Conservation (phyloP, 495 filamentous ascomycete genomes). For the Xylaria cubensis region DNA sequence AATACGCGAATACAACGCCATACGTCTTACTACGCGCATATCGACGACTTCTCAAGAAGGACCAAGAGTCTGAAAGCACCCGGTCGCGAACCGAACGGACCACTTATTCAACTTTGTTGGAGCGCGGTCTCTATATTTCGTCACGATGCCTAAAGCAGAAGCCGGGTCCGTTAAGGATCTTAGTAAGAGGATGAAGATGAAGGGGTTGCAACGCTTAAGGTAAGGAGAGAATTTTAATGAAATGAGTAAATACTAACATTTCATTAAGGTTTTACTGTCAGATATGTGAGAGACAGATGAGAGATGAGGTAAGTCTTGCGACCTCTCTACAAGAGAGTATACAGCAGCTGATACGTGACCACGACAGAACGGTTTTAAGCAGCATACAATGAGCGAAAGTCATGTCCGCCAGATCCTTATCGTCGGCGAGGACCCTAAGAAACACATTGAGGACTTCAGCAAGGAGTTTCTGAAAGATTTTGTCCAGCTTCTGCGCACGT, state of each 20-base stretch:
- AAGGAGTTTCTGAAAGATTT: constrained; percentile 84
- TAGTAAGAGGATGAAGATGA: constrained; percentile 87
- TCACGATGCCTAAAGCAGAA: constrained; percentile 91
- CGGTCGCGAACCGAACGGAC: not conserved
- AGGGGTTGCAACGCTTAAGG: constrained; percentile 69
- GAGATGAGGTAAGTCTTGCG: constrained; percentile 57
- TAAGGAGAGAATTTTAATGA: no score
- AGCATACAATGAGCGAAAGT: constrained; percentile 73
- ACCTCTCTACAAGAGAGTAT: not conserved
- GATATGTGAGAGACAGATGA: constrained; percentile 63
- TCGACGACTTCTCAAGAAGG: not conserved
- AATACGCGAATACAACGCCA: not conserved
- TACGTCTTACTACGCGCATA: not conserved
- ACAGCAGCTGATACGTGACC: not conserved
- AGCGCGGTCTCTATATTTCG: not conserved
- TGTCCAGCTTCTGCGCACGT: constrained; percentile 71
- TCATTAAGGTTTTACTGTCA: constrained; percentile 84
- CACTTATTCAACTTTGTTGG: not conserved
- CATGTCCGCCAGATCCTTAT: constrained; percentile 87
- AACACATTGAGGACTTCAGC: constrained; percentile 77
- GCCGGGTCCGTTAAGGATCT: constrained; percentile 85
- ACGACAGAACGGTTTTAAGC: constrained; percentile 69
- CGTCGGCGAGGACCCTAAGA: constrained; percentile 82
- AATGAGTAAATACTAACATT: no score
- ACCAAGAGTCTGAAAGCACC: not conserved